Evolutionary conservation across 352 stramenopile species (phyloP), one percentile per base, ranked within the genome.

Genomic region (Phytophthora aleatoria): DNA sequence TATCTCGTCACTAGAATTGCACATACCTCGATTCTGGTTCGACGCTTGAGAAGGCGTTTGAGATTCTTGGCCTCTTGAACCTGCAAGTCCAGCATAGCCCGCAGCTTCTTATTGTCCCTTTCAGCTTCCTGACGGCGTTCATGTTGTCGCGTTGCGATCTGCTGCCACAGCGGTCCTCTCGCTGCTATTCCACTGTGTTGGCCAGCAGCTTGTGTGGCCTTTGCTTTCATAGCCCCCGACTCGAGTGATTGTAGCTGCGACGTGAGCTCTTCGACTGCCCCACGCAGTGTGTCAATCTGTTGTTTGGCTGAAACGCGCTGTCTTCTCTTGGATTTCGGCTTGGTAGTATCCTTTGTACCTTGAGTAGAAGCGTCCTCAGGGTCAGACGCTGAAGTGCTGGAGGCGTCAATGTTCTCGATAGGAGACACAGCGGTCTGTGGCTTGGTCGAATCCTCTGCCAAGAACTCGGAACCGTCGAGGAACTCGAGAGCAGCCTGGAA

Each of bases 21-120:
- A 28, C 50, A 1, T 36, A 57, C 50, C 26, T 53, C 47, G 8
- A 53, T 53, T 8, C 47, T 53, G 28, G 47, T 28, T 13, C 47
- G 47, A 15, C 47, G 47, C n/a, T 41, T 53, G 2, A 53, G 30
- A 15, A 53, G 28, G 13, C 45, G 45, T 26, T 51, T 67, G 3
- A 74, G 31, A 16, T 64, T 71, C 45, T 64, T 74, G 3, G 67
- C 56, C 11, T 67, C 48, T 30, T 53, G 61, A 16, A 74, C 45
- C 44, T 76, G 69, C 9, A 65, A 24, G 13, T 67, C 43, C 10
- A 76, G 52, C 42, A 70, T 62, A 2, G 16, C 24, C 12, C 58
- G 60, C 3, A 76, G 44, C 6, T 45, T 45, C 0, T 26, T 26
- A 15, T 76, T 76, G 3, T 76, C 64, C 20, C n/a, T 26, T 36